These are phyloP conservation scores for Mycosphaerella sp. DNA, from an alignment of 2,329 filamentous ascomycete species.

Conservation along the genomic window DNA sequence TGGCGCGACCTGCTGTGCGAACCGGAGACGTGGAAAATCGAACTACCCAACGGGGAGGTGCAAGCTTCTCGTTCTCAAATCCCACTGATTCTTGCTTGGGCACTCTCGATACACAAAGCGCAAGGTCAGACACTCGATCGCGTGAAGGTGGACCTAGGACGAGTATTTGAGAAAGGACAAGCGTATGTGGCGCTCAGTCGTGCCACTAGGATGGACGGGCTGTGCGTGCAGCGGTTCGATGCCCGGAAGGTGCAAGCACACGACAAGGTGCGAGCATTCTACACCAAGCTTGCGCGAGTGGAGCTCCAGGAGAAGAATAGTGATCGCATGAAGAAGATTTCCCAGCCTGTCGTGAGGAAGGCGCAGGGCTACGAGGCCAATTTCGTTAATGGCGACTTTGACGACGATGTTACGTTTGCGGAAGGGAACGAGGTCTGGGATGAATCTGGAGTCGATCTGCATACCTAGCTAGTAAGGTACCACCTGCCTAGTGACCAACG, in stretches of 20 bases:
- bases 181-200: conserved; percentile 95
- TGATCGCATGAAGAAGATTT: conserved; percentile 29
- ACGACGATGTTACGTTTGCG: conserved; percentile 25
- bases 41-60: conserved; percentile 89
- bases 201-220: conserved; percentile 76
- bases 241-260: conserved; percentile 92
- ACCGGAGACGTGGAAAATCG: conserved; percentile 91
- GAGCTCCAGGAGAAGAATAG: conserved; percentile 42
- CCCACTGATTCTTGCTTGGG: conserved; percentile 92
- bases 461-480: not conserved
- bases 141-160: conserved; percentile 88
- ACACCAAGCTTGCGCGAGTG: conserved; percentile 70
- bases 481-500: not conserved
- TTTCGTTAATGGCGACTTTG: conserved; percentile 24
- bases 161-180: conserved; percentile 94
- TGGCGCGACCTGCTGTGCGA: conserved; percentile 71
- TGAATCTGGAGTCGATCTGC: conserved; percentile 1
- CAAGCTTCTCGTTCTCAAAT: conserved; percentile 71
- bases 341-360: conserved; percentile 25
- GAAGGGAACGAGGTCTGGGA: conserved; percentile 19
- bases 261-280: conserved; percentile 76
- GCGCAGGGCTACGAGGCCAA: conserved; percentile 31
- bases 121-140: conserved; percentile 90
- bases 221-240: conserved; percentile 86
- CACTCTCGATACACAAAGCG: conserved; percentile 94